Conservation (phyloP, 495 filamentous ascomycete genomes). For the Annulohypoxylon bovei region DNA sequence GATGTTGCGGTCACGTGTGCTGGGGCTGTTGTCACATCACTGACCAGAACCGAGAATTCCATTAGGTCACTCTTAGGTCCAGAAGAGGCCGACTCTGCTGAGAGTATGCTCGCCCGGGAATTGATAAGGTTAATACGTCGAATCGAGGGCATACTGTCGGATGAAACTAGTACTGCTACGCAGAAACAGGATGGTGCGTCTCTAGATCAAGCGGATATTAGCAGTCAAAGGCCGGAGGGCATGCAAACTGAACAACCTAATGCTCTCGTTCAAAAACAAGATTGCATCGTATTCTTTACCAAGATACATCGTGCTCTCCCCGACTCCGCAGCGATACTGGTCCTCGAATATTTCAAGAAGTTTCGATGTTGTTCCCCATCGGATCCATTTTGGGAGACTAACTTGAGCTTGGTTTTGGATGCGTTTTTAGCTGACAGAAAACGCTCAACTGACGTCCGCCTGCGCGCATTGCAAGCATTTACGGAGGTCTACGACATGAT, state of each 20-base stretch:
- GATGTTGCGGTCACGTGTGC: slow-evolving; percentile 57
- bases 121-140: slow-evolving; percentile 50
- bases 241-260: slow-evolving; percentile 33
- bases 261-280: slow-evolving; percentile 66
- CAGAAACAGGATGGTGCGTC: slow-evolving; percentile 58
- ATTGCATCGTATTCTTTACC: slow-evolving; percentile 75
- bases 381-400: slow-evolving; percentile 70
- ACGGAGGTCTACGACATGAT: slow-evolving; percentile 73
- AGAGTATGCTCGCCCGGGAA: slow-evolving; percentile 51
- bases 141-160: slow-evolving; percentile 55
- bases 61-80: slow-evolving; percentile 39
- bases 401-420: slow-evolving; percentile 68
- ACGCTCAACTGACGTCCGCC: slow-evolving; percentile 72
- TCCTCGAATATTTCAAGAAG: slow-evolving; percentile 68
- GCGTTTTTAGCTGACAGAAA: slow-evolving; percentile 71
- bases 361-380: slow-evolving; percentile 77
- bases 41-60: slow-evolving; percentile 42
- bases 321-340: slow-evolving; percentile 64
- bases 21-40: slow-evolving; percentile 47
- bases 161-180: slow-evolving; percentile 40
- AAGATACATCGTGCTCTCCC: slow-evolving; percentile 65
- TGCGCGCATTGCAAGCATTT: slow-evolving; percentile 72
- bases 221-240: slow-evolving; percentile 19
- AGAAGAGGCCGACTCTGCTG: slow-evolving; percentile 42
- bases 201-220: slow-evolving; percentile 5